Conservation (phyloP, 2,329 filamentous ascomycete species). For the Curvularia verruculosa region DNA sequence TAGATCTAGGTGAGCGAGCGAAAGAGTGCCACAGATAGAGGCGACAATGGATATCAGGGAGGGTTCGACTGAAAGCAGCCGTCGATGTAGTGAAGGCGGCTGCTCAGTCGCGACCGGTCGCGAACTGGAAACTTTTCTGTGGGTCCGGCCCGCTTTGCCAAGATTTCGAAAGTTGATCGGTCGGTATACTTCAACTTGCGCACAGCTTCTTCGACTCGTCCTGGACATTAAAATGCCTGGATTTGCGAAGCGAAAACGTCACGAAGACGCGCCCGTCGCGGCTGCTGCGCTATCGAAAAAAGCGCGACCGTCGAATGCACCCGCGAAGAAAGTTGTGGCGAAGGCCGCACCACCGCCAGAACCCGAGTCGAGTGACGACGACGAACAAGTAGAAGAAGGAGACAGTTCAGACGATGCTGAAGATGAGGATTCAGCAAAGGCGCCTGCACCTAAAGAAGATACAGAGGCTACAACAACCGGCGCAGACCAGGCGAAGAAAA, state of each 20-base stretch:
- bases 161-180: constrained; percentile 15
- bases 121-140: constrained; percentile 21
- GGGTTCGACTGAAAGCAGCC: constrained; percentile 1
- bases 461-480: constrained; percentile 2
- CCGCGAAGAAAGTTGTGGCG: constrained; percentile 18
- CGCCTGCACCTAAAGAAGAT: not conserved
- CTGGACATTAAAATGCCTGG: constrained; percentile 44
- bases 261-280: constrained; percentile 15
- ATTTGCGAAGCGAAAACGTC: constrained; percentile 53
- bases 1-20: not conserved
- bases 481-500: constrained; percentile 58
- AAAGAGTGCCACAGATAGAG: not conserved
- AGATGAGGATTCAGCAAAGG: not conserved
- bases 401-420: not conserved
- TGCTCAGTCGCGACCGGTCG: constrained; percentile 11
- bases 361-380: constrained; percentile 35
- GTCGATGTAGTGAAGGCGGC: constrained; percentile 4
- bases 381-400: constrained; percentile 11
- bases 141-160: constrained; percentile 16
- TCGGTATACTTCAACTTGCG: not conserved
- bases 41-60: not conserved
- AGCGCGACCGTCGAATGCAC: constrained; percentile 26
- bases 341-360: constrained; percentile 26
- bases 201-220: constrained; percentile 7
- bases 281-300: constrained; percentile 20